Conservation (phyloP, 371 early-diverging fungal species). For the Quaeritorhiza haematococci region DNA sequence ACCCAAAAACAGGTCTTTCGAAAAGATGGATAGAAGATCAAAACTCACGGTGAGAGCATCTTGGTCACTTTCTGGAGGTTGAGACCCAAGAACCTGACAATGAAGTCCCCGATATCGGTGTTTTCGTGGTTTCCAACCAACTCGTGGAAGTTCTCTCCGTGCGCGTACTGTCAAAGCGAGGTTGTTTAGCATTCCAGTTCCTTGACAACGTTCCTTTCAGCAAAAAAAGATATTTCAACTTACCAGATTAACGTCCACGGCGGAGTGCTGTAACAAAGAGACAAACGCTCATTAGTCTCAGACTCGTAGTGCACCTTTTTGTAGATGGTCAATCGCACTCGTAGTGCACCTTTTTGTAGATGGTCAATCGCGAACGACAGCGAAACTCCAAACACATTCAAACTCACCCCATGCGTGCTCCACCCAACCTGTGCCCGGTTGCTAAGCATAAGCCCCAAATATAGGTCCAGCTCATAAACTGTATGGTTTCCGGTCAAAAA, state of each 20-base stretch:
- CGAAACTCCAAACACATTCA: too few species aligned
- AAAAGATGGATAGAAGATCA: too few species aligned
- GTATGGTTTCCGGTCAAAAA: constrained; percentile 22
- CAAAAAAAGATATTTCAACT: background rate
- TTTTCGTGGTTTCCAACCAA: constrained; percentile 77
- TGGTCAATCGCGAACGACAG: too few species aligned
- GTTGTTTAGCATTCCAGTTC: background rate
- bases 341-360: too few species aligned
- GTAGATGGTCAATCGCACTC: too few species aligned
- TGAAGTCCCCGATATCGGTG: constrained; percentile 77
- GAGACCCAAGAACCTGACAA: constrained; percentile 58
- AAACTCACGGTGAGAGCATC: constrained; percentile 21
- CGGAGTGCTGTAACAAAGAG: constrained; percentile 74
- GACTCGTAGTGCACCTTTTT: too few species aligned
- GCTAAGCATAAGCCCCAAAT: constrained; percentile 66
- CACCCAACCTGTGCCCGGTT: constrained; percentile 72
- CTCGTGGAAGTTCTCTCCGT: constrained; percentile 45
- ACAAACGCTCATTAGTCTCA: too few species aligned
- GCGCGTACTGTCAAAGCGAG: constrained; percentile 47
- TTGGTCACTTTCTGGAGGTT: constrained; percentile 59
- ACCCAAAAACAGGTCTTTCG: too few species aligned
- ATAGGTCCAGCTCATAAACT: constrained; percentile 34
- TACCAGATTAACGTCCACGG: constrained; percentile 86
- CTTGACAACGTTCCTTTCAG: background rate
- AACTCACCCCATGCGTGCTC: constrained; percentile 71